Percentiles rank a stretch among this genome's conserved stretches.
Conservation (phyloP, 2,329 filamentous ascomycete genomes). For the Thelonectria olida region DNA sequence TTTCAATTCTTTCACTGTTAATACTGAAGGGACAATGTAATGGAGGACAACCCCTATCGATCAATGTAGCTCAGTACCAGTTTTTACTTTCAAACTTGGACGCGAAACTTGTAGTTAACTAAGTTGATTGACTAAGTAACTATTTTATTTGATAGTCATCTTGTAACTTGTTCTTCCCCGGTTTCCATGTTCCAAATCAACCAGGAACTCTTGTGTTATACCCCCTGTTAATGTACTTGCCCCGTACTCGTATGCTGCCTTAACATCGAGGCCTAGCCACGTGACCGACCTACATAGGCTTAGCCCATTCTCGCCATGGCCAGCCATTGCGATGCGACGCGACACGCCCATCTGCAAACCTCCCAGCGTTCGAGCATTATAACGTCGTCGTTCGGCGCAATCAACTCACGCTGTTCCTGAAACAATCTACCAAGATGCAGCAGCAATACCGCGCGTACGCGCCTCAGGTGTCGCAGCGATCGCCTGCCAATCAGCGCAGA, state of each 20-base stretch:
- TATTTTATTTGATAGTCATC: no score
- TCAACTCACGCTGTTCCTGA: constrained; percentile 14
- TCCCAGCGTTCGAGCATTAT: constrained; percentile 4
- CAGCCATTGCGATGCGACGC: constrained; percentile 34
- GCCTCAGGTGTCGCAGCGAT: constrained; percentile 60
- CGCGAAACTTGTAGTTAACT: background rate
- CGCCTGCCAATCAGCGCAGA: constrained; percentile 58
- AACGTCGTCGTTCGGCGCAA: constrained; percentile 14
- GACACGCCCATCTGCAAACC: constrained; percentile 33
- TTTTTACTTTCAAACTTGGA: background rate
- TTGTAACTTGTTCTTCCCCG: no score
- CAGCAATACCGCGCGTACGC: constrained; percentile 61
- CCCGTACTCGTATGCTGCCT: no score
- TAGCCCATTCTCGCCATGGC: constrained; percentile 31
- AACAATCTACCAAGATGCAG: constrained; percentile 54
- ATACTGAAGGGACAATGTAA: background rate
- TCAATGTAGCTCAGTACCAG: no score
- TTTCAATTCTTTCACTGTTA: background rate
- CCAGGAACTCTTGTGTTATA: background rate
- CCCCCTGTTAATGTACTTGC: no score
- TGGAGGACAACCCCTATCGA: background rate
- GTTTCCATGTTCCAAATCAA: no score
- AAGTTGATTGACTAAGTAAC: no score
- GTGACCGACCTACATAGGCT: constrained; percentile 25
- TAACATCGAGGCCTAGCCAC: constrained; percentile 17